Evolutionary conservation across 2,329 filamentous ascomycete species (phyloP).

Genomic region (Botrytis elliptica): DNA sequence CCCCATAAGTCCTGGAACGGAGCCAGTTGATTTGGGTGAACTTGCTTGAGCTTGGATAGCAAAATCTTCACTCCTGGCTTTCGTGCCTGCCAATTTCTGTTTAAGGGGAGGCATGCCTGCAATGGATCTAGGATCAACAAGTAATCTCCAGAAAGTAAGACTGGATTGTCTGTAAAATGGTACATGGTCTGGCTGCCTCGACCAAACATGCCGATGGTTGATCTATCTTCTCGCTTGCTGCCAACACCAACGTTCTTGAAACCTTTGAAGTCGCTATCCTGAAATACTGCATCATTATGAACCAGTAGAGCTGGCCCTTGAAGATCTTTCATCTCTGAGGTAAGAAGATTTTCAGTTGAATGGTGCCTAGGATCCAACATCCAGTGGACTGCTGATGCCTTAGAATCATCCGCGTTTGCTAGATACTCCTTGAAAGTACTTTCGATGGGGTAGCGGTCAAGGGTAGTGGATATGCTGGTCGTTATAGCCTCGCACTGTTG

Average conservation of each 20-base stretch:
- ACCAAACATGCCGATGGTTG: constrained; percentile 41
- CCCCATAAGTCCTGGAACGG: constrained; percentile 33
- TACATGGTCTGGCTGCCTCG: constrained; percentile 42
- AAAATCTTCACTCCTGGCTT: constrained; percentile 30
- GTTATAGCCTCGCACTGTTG: constrained; percentile 37
- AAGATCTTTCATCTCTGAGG: constrained; percentile 29
- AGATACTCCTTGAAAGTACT: constrained; percentile 41
- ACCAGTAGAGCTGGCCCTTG: constrained; percentile 40
- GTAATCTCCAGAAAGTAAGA: constrained; percentile 38
- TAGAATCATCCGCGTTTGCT: constrained; percentile 41
- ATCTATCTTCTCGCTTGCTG: constrained; percentile 36
- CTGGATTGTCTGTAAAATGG: constrained; percentile 41
- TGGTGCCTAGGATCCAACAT: constrained; percentile 35
- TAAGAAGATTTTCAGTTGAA: constrained; percentile 30
- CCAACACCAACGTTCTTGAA: constrained; percentile 40
- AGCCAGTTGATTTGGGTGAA: constrained; percentile 29
- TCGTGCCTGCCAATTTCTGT: constrained; percentile 26
- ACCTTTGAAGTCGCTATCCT: constrained; percentile 37
- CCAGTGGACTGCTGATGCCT: constrained; percentile 37
- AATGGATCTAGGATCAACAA: constrained; percentile 41
- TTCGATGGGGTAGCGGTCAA: constrained; percentile 37
- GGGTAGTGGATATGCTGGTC: constrained; percentile 38
- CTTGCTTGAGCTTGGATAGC: constrained; percentile 29
- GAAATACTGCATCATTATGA: constrained; percentile 40
- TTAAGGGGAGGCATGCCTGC: constrained; percentile 31